A percentile compares a stretch with the other conserved stretches of the same genome.
These are phyloP conservation scores for Neckera pumila DNA, from an alignment of 225 moss, liverwort and hornwort genomes.

Conservation along the genomic window DNA sequence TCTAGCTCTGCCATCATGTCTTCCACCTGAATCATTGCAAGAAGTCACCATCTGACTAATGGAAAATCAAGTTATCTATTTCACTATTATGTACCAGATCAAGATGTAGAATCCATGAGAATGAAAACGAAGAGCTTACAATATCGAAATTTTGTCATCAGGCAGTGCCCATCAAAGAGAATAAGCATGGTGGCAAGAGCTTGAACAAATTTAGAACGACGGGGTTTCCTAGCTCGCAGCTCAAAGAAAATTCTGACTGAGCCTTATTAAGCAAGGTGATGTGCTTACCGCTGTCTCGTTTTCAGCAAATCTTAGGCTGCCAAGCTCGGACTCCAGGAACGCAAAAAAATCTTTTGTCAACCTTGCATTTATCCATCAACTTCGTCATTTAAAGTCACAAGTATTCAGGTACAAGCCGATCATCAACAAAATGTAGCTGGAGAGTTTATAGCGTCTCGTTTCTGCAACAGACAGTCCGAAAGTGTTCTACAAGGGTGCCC, in stretches of 20 bases:
- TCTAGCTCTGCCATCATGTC: slow-evolving; percentile 58
- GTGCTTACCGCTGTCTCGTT: slow-evolving; percentile 41
- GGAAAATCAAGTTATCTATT: no score
- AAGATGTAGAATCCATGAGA: not conserved
- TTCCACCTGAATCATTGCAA: slow-evolving; percentile 22
- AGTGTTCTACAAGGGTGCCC: not conserved
- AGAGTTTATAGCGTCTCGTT: not conserved
- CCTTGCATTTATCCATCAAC: slow-evolving; percentile 25
- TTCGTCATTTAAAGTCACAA: not conserved
- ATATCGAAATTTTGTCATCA: not conserved
- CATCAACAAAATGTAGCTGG: not conserved
- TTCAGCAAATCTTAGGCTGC: slow-evolving; percentile 36
- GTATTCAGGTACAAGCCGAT: not conserved
- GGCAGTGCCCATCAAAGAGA: not conserved
- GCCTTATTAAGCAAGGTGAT: not conserved
- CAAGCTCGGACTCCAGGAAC: slow-evolving; percentile 56
- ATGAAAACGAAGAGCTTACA: not conserved
- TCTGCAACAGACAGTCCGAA: not conserved
- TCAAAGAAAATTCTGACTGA: not conserved
- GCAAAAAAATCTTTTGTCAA: slow-evolving; percentile 56
- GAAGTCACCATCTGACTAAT: not conserved
- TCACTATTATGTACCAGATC: not conserved
- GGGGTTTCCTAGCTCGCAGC: not conserved
- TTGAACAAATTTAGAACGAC: not conserved
- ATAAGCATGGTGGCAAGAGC: not conserved